Conservation (phyloP, 1,284 basidiomycete genomes). For the Apiotrichum laibachii region DNA sequence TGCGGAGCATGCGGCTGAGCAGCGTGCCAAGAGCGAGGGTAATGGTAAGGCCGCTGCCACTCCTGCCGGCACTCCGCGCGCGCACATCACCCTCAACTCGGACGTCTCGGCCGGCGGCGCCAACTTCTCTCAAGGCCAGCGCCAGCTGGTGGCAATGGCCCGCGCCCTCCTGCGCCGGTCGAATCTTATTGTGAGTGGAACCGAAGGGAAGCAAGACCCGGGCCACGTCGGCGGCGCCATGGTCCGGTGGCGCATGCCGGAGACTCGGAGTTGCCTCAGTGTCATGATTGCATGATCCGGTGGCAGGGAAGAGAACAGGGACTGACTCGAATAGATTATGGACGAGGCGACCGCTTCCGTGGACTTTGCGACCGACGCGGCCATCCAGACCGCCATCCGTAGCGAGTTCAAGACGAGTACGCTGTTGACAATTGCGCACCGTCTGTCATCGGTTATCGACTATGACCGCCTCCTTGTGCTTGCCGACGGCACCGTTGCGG, state of each 20-base stretch:
- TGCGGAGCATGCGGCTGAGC: slow-evolving; percentile 19
- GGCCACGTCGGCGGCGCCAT: neutral
- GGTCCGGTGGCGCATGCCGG: neutral
- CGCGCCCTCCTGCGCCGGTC: slow-evolving; percentile 71
- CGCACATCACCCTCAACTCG: slow-evolving; percentile 64
- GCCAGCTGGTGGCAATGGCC: slow-evolving; percentile 69
- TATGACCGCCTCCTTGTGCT: slow-evolving; percentile 80
- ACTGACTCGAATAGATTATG: slow-evolving; percentile 55
- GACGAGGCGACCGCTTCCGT: slow-evolving; percentile 82
- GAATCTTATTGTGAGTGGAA: slow-evolving; percentile 60
- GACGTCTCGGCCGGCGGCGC: slow-evolving; percentile 73
- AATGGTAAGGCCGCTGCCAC: neutral
- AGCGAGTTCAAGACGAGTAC: slow-evolving; percentile 72
- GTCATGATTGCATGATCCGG: neutral
- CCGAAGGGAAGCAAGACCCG: neutral
- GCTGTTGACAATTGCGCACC: slow-evolving; percentile 80
- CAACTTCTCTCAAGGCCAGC: slow-evolving; percentile 81
- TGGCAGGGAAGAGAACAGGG: neutral
- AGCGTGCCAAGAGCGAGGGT: neutral
- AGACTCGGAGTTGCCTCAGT: neutral
- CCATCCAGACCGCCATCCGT: slow-evolving; percentile 76
- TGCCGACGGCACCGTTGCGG: slow-evolving; percentile 70
- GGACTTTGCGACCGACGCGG: slow-evolving; percentile 64
- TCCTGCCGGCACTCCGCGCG: slow-evolving; percentile 20
- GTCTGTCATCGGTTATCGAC: slow-evolving; percentile 64